phyloP scores from a whole-genome alignment of 208 protist genomes.

The Crithidia bombi region DNA sequence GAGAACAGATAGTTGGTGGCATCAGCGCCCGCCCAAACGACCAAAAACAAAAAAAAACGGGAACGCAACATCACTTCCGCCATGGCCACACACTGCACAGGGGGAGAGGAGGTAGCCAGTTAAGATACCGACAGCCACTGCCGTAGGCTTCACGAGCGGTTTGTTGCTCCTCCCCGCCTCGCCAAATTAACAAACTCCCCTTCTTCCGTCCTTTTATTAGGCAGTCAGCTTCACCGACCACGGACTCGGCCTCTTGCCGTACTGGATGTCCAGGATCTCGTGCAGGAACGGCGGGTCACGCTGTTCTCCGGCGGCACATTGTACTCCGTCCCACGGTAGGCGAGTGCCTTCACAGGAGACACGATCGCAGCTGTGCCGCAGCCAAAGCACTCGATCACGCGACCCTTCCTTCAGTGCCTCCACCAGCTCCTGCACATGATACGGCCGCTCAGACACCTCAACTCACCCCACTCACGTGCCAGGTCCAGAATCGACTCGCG shows the following conservation, averaged over 20 bases:
- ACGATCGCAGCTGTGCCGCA: conserved; percentile 97
- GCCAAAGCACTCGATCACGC: conserved; percentile 96
- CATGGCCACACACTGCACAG: no score
- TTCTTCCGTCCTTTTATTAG: not conserved
- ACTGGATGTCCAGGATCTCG: conserved; percentile 71
- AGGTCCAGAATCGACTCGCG: conserved; percentile 95
- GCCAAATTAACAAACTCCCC: not conserved
- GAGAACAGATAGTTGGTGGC: no score
- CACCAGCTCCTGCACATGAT: conserved; percentile 89
- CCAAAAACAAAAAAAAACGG: no score
- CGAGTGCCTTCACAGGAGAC: conserved; percentile 89
- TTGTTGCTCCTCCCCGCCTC: not conserved
- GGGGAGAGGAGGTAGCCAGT: no score
- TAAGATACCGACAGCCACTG: no score
- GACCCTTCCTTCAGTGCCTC: conserved; percentile 78
- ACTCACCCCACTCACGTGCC: conserved; percentile 78
- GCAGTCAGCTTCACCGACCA: conserved; percentile 51
- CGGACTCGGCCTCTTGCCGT: conserved; percentile 54
- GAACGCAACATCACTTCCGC: no score
- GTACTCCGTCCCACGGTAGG: conserved; percentile 76
- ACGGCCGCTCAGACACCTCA: conserved; percentile 87
- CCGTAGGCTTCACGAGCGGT: no score
- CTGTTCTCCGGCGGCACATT: conserved; percentile 52
- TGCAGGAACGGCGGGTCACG: conserved; percentile 61
- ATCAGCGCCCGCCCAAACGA: no score